Conservation (phyloP, 768 basidiomycete genomes). For the Mrakia blollopis region DNA sequence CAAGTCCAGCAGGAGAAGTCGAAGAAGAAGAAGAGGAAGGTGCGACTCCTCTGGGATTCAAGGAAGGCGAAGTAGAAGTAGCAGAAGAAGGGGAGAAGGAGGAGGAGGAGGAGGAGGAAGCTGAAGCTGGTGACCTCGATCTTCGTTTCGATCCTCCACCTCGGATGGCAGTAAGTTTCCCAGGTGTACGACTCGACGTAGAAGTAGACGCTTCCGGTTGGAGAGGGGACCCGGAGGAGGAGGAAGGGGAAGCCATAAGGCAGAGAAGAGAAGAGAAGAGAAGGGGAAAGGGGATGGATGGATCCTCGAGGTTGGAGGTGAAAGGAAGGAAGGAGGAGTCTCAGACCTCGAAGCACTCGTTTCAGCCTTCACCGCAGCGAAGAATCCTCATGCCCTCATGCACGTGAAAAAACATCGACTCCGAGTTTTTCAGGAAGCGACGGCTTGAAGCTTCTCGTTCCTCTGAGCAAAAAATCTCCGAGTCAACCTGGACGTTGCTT, state of each 20-base stretch:
- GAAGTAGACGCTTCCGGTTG: background rate
- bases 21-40: background rate
- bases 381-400: no score
- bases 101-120: background rate
- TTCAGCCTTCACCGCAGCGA: no score
- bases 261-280: background rate
- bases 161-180: background rate
- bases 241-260: conserved; percentile 8
- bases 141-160: background rate
- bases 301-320: background rate
- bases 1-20: background rate
- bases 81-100: background rate
- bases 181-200: background rate
- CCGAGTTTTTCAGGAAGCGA: no score
- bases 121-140: conserved; percentile 12
- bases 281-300: background rate
- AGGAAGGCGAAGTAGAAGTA: background rate
- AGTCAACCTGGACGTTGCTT: background rate
- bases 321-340: background rate
- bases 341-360: background rate
- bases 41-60: background rate
- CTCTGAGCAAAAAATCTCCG: background rate
- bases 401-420: no score
- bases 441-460: no score
- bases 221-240: background rate